Conservation (phyloP, 257 asterid species). For the Lavandula angustifolia region DNA sequence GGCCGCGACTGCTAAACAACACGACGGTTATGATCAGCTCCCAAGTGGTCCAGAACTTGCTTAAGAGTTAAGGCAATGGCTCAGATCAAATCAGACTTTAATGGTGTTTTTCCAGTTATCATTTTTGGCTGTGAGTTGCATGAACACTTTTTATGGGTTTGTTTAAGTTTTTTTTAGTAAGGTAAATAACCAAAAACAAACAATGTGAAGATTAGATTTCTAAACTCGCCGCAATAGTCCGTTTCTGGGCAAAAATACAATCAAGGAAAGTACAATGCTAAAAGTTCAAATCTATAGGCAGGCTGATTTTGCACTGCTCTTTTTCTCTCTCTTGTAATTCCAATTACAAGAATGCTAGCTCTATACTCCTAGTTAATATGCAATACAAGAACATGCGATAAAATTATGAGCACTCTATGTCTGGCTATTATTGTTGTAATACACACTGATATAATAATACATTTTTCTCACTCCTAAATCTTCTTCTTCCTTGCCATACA, state of each 20-base stretch:
- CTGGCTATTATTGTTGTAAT: too few relatives aligned
- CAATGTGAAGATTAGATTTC: not conserved
- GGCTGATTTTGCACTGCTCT: not conserved
- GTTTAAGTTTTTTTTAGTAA: not conserved
- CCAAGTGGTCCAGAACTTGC: constrained; percentile 59
- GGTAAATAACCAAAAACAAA: not conserved
- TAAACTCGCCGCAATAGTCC: too few relatives aligned
- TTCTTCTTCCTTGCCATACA: too few relatives aligned
- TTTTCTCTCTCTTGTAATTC: not conserved
- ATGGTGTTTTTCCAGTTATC: constrained; percentile 13
- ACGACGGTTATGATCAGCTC: constrained; percentile 67
- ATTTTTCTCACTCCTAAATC: too few relatives aligned
- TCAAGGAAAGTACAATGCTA: not conserved
- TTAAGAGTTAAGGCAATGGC: constrained; percentile 18
- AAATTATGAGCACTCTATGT: constrained; percentile 2
- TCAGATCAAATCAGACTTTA: not conserved
- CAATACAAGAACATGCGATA: constrained; percentile 25
- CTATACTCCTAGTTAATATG: constrained; percentile 17
- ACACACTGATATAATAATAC: too few relatives aligned
- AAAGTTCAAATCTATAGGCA: constrained; percentile 13
- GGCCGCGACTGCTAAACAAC: constrained; percentile 42
- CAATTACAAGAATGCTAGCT: constrained; percentile 27
- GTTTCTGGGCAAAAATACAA: too few relatives aligned
- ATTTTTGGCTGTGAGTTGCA: not conserved
- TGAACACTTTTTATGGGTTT: not conserved